Conservation (phyloP, 2,329 filamentous ascomycete species). For the Pyrenochaeta sp. region DNA sequence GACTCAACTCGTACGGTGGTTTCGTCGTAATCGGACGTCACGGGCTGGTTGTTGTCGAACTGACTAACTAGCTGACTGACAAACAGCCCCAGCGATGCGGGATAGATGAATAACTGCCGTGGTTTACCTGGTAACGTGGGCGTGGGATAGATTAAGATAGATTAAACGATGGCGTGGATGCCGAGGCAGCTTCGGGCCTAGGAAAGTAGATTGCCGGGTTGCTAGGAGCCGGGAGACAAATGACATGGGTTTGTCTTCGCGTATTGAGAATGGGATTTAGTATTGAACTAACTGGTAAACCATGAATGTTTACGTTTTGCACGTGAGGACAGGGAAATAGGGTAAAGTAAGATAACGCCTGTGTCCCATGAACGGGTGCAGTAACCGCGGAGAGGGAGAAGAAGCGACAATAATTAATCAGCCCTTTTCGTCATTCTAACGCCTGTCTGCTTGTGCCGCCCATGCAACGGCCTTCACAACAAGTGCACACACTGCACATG, state of each 20-base stretch:
- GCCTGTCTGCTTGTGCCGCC: too few relatives aligned
- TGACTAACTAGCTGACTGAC: too few relatives aligned
- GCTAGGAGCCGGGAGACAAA: neutral
- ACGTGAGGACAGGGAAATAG: neutral
- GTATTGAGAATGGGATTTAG: too few relatives aligned
- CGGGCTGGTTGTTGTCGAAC: too few relatives aligned
- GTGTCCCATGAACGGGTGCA: neutral
- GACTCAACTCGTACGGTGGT: too few relatives aligned
- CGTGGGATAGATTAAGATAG: constrained; percentile 9
- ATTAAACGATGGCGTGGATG: constrained; percentile 5
- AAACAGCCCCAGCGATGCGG: constrained; percentile 7
- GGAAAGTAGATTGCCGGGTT: neutral
- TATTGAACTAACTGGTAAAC: too few relatives aligned
- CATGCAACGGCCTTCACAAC: too few relatives aligned
- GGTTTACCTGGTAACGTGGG: constrained; percentile 11
- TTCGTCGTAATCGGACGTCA: too few relatives aligned
- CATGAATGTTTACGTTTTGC: too few relatives aligned
- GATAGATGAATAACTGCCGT: constrained; percentile 4
- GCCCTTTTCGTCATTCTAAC: too few relatives aligned
- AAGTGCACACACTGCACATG: too few relatives aligned
- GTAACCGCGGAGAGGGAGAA: neutral
- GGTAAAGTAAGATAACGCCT: neutral
- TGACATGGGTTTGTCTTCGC: neutral
- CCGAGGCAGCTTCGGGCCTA: constrained; percentile 1
- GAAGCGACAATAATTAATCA: too few relatives aligned